Evolutionary conservation across 768 basidiomycete genomes (phyloP).

Genomic region (Lentinula guzmanii): DNA sequence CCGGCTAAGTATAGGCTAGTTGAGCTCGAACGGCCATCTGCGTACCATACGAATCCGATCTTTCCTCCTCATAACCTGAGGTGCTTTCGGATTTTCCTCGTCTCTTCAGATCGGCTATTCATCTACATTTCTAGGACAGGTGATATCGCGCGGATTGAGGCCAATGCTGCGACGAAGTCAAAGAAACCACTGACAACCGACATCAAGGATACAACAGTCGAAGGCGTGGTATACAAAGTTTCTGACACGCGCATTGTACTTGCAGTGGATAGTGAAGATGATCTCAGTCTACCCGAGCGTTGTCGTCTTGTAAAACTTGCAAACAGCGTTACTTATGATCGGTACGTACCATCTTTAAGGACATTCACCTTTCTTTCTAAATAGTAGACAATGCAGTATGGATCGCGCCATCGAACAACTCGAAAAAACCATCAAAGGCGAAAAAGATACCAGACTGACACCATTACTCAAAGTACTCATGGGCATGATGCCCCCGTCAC

Average conservation of each 20-base stretch:
- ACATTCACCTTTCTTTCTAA: background rate
- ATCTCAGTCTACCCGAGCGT: constrained; percentile 78
- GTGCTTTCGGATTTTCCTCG: constrained; percentile 24
- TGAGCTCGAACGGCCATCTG: constrained; percentile 78
- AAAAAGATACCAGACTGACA: constrained; percentile 27
- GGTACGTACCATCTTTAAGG: constrained; percentile 31
- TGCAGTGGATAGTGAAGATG: constrained; percentile 67
- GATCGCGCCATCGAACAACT: constrained; percentile 72
- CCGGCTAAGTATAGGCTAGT: constrained; percentile 58
- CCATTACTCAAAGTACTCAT: constrained; percentile 65
- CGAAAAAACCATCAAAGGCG: constrained; percentile 33
- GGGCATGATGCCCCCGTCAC: constrained; percentile 49
- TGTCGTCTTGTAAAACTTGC: constrained; percentile 85
- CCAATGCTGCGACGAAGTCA: constrained; percentile 45
- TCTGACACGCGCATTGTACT: constrained; percentile 78
- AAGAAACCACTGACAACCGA: constrained; percentile 44
- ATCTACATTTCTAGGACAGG: constrained; percentile 52
- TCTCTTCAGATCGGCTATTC: constrained; percentile 2
- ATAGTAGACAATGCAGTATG: constrained; percentile 50
- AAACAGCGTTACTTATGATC: constrained; percentile 88
- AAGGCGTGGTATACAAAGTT: constrained; percentile 90
- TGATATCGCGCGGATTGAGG: constrained; percentile 83
- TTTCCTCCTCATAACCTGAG: constrained; percentile 89
- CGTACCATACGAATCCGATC: constrained; percentile 61
- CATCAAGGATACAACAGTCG: constrained; percentile 33